Conservation (phyloP, 2,329 filamentous ascomycete genomes). For the Pochonia chlamydosporia region DNA sequence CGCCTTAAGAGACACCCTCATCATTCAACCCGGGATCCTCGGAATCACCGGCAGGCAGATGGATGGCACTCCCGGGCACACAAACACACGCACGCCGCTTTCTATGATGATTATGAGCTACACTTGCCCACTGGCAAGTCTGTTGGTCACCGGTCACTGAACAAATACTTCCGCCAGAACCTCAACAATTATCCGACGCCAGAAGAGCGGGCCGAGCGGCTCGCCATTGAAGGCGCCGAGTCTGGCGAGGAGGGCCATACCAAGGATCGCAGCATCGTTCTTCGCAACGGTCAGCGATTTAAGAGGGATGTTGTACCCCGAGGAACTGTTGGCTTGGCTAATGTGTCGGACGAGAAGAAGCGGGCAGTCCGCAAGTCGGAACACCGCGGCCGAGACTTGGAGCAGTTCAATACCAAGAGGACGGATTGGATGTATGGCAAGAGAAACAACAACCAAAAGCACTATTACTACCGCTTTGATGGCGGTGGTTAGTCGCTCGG, state of each 20-base stretch:
- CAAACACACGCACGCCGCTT: slow-evolving; percentile 67
- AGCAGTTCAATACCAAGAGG: slow-evolving; percentile 54
- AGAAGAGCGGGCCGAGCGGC: slow-evolving; percentile 66
- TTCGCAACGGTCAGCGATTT: slow-evolving; percentile 22
- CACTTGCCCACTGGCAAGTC: slow-evolving; percentile 86
- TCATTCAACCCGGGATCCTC: slow-evolving; percentile 65
- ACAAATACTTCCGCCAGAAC: slow-evolving; percentile 89
- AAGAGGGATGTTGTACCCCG: slow-evolving; percentile 57
- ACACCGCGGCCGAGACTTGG: slow-evolving; percentile 61
- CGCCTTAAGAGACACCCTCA: slow-evolving; percentile 68
- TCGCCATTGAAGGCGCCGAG: slow-evolving; percentile 48
- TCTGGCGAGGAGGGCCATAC: slow-evolving; percentile 29
- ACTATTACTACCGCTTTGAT: slow-evolving; percentile 48
- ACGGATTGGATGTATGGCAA: slow-evolving; percentile 68
- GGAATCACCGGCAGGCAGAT: slow-evolving; percentile 67
- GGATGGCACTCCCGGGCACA: slow-evolving; percentile 81
- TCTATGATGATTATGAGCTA: slow-evolving; percentile 88
- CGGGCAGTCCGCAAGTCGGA: slow-evolving; percentile 60
- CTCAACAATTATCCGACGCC: slow-evolving; percentile 75
- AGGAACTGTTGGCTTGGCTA: slow-evolving; percentile 71
- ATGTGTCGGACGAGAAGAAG: slow-evolving; percentile 71
- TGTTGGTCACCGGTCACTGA: slow-evolving; percentile 83
- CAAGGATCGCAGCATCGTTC: slow-evolving; percentile 15
- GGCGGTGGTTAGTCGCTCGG: slow-evolving; percentile 32
- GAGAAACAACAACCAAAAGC: slow-evolving; percentile 67